Conservation (phyloP, 768 basidiomycete genomes). For the Psilocybe sp. region DNA sequence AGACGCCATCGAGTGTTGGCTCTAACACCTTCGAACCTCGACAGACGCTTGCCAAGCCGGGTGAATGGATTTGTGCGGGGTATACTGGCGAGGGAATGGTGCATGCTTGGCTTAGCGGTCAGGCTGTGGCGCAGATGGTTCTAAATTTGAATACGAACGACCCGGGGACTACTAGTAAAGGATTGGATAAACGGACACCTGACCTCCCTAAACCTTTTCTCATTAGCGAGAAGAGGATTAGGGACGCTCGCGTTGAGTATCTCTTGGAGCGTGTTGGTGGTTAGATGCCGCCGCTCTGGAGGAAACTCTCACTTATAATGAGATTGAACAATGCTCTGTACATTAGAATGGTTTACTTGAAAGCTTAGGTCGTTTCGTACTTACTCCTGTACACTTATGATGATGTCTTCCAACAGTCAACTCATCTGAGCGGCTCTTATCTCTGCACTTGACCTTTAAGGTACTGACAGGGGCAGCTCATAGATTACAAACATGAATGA, state of each 20-base stretch:
- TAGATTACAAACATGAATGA: too few relatives aligned
- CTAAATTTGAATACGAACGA: conserved; percentile 23
- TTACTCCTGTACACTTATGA: too few relatives aligned
- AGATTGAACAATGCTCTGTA: too few relatives aligned
- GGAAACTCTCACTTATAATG: too few relatives aligned
- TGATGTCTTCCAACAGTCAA: too few relatives aligned
- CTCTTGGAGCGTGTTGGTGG: conserved; percentile 15
- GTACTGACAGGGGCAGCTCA: too few relatives aligned
- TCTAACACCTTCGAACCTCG: too few relatives aligned
- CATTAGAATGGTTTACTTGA: too few relatives aligned
- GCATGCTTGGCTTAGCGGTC: conserved; percentile 16
- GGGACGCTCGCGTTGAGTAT: conserved; percentile 37
- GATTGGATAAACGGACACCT: conserved; percentile 24
- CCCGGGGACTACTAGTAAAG: neutral
- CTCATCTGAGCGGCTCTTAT: too few relatives aligned
- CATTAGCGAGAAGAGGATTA: conserved; percentile 49
- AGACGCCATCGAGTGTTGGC: neutral
- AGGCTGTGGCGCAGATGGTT: conserved; percentile 36
- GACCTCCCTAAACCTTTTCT: conserved; percentile 44
- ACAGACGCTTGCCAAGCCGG: conserved; percentile 33
- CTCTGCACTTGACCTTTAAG: too few relatives aligned
- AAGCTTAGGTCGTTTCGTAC: too few relatives aligned
- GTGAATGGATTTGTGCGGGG: conserved; percentile 73
- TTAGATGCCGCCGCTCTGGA: neutral
- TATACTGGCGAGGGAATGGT: conserved; percentile 62